A percentile compares a stretch with the other conserved stretches of the same genome.
Conservation (phyloP, 2,329 filamentous ascomycete species). For the Xylariaceae sp. region DNA sequence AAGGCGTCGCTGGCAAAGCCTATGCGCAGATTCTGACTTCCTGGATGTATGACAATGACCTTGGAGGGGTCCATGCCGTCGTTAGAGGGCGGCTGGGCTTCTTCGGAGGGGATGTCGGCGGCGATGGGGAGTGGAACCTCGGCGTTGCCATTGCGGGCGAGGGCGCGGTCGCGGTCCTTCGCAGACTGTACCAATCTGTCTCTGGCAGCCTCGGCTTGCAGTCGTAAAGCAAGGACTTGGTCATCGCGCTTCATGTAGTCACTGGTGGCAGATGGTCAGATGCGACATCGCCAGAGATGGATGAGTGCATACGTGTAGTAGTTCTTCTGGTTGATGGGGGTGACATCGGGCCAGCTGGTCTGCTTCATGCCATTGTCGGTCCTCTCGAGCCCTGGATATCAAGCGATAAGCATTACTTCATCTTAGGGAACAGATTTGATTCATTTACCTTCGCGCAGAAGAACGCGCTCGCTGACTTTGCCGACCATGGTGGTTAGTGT, state of each 20-base stretch:
- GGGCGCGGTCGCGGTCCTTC: conserved; percentile 80
- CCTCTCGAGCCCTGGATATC: conserved; percentile 73
- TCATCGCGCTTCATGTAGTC: conserved; percentile 99
- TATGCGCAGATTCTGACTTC: conserved; percentile 91
- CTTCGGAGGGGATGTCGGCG: conserved; percentile 58
- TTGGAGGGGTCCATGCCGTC: conserved; percentile 74
- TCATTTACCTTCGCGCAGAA: conserved; percentile 54
- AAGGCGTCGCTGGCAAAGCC: conserved; percentile 94
- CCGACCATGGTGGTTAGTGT: conserved; percentile 55
- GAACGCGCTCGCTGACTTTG: conserved; percentile 62
- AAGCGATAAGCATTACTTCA: neutral
- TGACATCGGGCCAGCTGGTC: conserved; percentile 87
- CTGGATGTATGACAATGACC: conserved; percentile 90
- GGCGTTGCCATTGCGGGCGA: conserved; percentile 69
- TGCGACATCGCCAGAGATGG: neutral
- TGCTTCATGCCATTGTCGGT: conserved; percentile 98
- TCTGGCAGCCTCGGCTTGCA: conserved; percentile 81
- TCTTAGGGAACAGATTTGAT: neutral
- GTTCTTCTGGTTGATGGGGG: conserved; percentile 98
- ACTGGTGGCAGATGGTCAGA: conserved; percentile 41
- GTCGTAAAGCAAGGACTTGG: conserved; percentile 82
- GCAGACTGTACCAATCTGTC: conserved; percentile 81
- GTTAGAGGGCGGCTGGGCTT: conserved; percentile 49
- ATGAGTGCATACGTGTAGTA: conserved; percentile 76
- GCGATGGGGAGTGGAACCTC: conserved; percentile 59